A percentile compares a stretch with the other conserved stretches of the same genome.
Evolutionary conservation across 2,329 filamentous ascomycete species (phyloP).

Genomic region (Phoma herbarum): DNA sequence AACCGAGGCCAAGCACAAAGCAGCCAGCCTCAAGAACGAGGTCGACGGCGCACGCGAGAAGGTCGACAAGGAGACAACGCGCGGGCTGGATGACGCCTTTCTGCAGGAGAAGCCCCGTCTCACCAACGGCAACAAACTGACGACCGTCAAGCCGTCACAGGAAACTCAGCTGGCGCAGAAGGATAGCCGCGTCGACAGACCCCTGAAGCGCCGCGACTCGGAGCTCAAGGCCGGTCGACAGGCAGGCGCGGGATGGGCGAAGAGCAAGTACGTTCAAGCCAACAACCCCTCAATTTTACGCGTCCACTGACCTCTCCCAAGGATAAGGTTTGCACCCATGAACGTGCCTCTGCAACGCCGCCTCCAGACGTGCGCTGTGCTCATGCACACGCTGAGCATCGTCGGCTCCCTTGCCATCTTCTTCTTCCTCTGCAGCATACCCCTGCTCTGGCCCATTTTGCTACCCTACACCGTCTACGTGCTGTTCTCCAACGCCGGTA

Average conservation of each 20-base stretch:
- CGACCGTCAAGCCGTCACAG: constrained; percentile 54
- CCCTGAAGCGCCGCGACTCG: constrained; percentile 44
- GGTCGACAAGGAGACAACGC: not conserved
- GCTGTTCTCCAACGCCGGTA: constrained; percentile 78
- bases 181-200: constrained; percentile 41
- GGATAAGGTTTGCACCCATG: constrained; percentile 88
- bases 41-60: constrained; percentile 1
- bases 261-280: constrained; percentile 53
- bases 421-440: constrained; percentile 90
- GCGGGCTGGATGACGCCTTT: constrained; percentile 6
- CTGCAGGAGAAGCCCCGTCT: constrained; percentile 16
- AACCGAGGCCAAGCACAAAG: not conserved
- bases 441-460: constrained; percentile 85
- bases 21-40: not conserved
- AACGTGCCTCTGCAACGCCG: constrained; percentile 66
- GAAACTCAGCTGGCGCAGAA: constrained; percentile 53
- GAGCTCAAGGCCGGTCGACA: constrained; percentile 61
- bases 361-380: constrained; percentile 60
- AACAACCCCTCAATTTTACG: not conserved
- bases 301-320: constrained; percentile 45
- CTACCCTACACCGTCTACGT: constrained; percentile 84
- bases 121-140: constrained; percentile 55
- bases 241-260: constrained; percentile 64
- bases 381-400: constrained; percentile 60
- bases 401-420: constrained; percentile 72